Conservation (phyloP, 1,139 yeast genomes). For the Pichia sp. region DNA sequence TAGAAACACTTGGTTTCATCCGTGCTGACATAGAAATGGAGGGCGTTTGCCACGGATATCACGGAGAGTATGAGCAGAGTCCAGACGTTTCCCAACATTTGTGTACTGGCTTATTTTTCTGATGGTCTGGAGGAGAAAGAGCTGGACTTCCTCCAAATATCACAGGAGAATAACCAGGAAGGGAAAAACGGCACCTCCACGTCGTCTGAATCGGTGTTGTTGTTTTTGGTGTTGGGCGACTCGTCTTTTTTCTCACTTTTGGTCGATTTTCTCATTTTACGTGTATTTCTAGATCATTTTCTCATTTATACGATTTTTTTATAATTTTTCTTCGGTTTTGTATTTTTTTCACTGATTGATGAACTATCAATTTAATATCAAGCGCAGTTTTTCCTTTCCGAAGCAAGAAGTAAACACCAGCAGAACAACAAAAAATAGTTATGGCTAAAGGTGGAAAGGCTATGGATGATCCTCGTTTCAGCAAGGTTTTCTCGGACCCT, state of each 20-base stretch:
- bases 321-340: neutral
- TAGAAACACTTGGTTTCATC: slow-evolving; percentile 50
- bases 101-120: neutral
- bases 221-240: neutral
- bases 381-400: too few species aligned
- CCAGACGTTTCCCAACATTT: slow-evolving; percentile 10
- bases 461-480: slow-evolving; percentile 64
- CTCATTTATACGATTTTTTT: neutral
- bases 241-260: neutral
- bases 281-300: neutral
- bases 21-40: slow-evolving; percentile 41
- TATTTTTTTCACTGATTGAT: neutral
- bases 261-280: neutral
- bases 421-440: neutral
- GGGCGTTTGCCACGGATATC: slow-evolving; percentile 25
- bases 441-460: neutral
- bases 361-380: too few species aligned
- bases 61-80: neutral
- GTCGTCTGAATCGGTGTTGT: neutral
- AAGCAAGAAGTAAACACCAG: neutral
- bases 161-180: too few species aligned
- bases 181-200: neutral
- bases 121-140: neutral
- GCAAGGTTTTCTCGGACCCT: slow-evolving; percentile 81
- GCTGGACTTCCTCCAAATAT: too few species aligned